A percentile compares a stretch with the other conserved stretches of the same genome.
phyloP scores from a whole-genome alignment of 2,329 filamentous ascomycete genomes.

The Cladophialophora immunda region DNA sequence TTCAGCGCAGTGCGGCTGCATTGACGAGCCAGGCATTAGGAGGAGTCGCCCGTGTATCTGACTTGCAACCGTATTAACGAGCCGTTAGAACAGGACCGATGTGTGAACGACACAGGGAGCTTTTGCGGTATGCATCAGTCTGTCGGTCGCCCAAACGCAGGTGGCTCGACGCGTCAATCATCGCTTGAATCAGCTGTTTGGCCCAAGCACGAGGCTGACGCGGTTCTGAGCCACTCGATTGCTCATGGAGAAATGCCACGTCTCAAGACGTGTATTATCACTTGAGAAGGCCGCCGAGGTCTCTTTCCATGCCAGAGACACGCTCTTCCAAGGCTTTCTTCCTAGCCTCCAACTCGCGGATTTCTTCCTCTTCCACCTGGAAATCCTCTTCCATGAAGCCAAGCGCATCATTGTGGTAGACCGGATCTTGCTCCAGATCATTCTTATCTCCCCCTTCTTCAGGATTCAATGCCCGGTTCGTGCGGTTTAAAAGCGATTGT shows the following conservation, averaged over 20 bases:
- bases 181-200: not conserved
- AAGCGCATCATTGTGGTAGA: conserved; percentile 35
- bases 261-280: conserved; percentile 39
- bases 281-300: conserved; percentile 69
- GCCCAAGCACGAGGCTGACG: not conserved
- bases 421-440: conserved; percentile 45
- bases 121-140: not conserved
- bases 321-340: conserved; percentile 70
- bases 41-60: not conserved
- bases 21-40: not conserved
- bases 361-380: conserved; percentile 60
- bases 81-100: not conserved
- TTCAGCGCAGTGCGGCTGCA: not conserved
- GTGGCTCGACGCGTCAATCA: not conserved
- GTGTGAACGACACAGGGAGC: not conserved
- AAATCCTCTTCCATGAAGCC: conserved; percentile 53
- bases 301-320: conserved; percentile 73
- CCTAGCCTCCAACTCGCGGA: conserved; percentile 69
- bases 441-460: conserved; percentile 63
- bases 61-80: not conserved
- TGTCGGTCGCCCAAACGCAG: not conserved
- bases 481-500: conserved; percentile 73
- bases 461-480: conserved; percentile 70
- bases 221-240: not conserved
- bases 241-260: not conserved